Conservation (phyloP, 495 filamentous ascomycete species). For the Rhypophila decipiens region DNA sequence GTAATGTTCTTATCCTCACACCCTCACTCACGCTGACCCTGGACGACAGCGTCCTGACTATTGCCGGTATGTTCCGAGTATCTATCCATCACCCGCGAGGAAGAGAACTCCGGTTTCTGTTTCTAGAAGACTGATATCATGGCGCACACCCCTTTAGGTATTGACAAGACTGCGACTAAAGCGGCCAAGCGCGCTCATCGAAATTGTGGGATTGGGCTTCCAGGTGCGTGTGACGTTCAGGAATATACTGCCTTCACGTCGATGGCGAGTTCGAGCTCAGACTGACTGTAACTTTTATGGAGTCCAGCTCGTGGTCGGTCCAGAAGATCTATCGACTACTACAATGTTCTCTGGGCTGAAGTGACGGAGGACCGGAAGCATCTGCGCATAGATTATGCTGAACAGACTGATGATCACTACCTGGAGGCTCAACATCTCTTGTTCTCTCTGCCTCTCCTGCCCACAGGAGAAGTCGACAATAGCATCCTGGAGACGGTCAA, state of each 20-base stretch:
- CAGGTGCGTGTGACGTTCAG: no score
- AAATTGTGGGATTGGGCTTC: background rate
- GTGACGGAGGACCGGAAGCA: constrained; percentile 43
- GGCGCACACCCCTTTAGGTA: no score
- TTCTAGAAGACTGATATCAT: no score
- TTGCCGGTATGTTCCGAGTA: constrained; percentile 14
- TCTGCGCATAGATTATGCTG: constrained; percentile 73
- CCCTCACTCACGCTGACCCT: constrained; percentile 19
- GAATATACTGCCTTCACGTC: no score
- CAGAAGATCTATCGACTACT: constrained; percentile 55
- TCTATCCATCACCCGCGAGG: no score
- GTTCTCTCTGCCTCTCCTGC: constrained; percentile 13
- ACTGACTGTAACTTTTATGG: no score
- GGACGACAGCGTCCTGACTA: constrained; percentile 11
- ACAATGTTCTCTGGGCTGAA: constrained; percentile 81
- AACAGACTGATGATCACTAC: constrained; percentile 16
- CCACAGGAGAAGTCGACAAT: background rate
- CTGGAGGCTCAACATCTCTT: constrained; percentile 17
- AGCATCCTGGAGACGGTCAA: constrained; percentile 45
- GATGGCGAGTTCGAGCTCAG: no score
- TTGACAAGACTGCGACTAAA: background rate
- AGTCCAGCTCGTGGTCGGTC: constrained; percentile 10
- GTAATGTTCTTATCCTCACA: constrained; percentile 19
- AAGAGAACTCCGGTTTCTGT: background rate
- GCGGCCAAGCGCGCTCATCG: background rate